phyloP scores from a whole-genome alignment of 257 asterid genomes.

The Capsicum chinense region DNA sequence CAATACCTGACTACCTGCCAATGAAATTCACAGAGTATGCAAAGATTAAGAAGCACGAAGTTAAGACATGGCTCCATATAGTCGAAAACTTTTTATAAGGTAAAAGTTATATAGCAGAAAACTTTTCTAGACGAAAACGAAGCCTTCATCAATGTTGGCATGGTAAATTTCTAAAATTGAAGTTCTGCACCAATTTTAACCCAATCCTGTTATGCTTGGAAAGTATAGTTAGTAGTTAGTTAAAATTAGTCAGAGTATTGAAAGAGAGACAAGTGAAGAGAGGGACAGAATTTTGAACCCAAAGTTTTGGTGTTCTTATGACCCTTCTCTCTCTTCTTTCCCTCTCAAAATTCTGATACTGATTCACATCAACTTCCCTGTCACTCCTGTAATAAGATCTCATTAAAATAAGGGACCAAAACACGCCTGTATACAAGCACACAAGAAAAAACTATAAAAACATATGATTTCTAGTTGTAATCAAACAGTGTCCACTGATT shows the following conservation, averaged over 20 bases:
- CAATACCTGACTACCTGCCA: conserved; percentile 14
- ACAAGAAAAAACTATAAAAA: not conserved
- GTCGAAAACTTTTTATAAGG: not conserved
- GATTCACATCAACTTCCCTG: not conserved
- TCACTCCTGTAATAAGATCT: not conserved
- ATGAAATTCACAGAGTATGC: not conserved
- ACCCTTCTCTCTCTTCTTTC: not conserved
- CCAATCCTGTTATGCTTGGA: conserved; percentile 5
- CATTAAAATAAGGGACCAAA: not conserved
- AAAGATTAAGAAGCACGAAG: not conserved
- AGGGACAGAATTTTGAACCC: not conserved
- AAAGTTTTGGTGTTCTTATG: not conserved
- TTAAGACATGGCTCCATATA: not conserved
- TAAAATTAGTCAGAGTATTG: not conserved
- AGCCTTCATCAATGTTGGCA: not conserved
- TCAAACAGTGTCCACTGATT: not conserved
- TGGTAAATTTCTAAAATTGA: not conserved
- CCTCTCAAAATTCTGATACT: not conserved
- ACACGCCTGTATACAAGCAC: not conserved
- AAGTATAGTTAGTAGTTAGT: not conserved
- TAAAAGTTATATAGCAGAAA: not conserved
- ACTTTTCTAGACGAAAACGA: not conserved
- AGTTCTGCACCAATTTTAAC: conserved; percentile 15
- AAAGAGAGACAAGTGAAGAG: not conserved
- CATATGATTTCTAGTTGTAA: not conserved